These are phyloP conservation scores for Pseudoneurospora amorphoporcata DNA, from an alignment of 495 filamentous ascomycete genomes.

Conservation along the genomic window DNA sequence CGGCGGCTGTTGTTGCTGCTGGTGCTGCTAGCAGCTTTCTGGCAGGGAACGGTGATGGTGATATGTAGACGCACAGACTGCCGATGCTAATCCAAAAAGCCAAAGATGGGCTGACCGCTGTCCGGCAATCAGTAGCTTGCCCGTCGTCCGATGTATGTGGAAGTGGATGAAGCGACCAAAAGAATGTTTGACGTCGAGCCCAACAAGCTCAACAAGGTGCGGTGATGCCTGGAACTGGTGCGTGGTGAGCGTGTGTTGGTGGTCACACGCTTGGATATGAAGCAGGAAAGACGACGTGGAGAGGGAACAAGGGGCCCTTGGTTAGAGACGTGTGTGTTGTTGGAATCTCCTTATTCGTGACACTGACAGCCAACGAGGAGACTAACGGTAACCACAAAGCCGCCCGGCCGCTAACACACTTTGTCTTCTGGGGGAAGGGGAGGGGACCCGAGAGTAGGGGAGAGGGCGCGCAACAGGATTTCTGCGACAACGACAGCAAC, in stretches of 20 bases:
- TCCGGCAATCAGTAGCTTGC: neutral
- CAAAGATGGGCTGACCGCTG: neutral
- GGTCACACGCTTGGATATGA: neutral
- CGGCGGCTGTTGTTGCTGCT: neutral
- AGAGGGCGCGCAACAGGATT: neutral
- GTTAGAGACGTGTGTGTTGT: neutral
- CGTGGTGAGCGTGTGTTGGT: neutral
- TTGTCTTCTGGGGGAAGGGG: neutral
- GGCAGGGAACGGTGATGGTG: neutral
- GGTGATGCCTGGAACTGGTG: neutral
- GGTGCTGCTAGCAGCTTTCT: neutral
- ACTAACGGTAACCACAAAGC: neutral
- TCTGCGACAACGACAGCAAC: neutral
- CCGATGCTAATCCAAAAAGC: neutral
- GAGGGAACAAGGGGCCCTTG: neutral
- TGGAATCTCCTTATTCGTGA: neutral
- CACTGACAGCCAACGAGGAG: neutral
- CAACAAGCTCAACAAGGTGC: neutral
- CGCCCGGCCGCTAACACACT: neutral
- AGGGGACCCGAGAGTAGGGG: neutral
- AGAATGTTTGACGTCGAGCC: neutral
- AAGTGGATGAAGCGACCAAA: neutral
- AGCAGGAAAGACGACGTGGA: neutral
- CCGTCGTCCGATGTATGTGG: neutral
- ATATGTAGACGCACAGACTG: neutral